phyloP scores from a whole-genome alignment of 2,329 filamentous ascomycete species.

The Venturia oleaginea region DNA sequence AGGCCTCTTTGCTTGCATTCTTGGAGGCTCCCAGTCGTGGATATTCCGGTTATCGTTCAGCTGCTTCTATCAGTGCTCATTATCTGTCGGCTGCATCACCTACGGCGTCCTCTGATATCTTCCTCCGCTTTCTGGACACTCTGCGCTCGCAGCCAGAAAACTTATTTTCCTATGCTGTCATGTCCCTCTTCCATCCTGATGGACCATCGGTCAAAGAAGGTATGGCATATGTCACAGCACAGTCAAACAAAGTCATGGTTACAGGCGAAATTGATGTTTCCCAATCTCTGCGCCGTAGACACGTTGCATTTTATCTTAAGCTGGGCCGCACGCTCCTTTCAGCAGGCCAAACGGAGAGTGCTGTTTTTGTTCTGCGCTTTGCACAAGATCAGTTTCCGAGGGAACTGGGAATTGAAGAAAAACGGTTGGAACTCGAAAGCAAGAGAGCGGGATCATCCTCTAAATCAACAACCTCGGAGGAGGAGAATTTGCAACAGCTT shows the following conservation, averaged over 20 bases:
- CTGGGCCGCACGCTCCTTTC: not conserved
- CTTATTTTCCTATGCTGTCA: not conserved
- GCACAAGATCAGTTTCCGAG: conserved; percentile 7
- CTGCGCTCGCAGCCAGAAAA: not conserved
- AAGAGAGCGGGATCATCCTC: not conserved
- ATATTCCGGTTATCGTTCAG: not conserved
- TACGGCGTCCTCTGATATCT: not conserved
- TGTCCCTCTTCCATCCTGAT: conserved; percentile 7
- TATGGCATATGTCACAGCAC: not conserved
- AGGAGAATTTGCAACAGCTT: conserved; percentile 8
- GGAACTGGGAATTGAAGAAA: conserved; percentile 6
- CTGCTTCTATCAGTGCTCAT: not conserved
- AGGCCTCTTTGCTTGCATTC: not conserved
- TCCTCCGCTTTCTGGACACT: not conserved
- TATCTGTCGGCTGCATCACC: not conserved
- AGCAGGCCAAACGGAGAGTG: not conserved
- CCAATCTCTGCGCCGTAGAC: not conserved
- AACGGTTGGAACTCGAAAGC: not conserved
- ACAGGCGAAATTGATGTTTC: not conserved
- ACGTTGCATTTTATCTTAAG: conserved; percentile 5
- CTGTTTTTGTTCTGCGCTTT: conserved; percentile 4
- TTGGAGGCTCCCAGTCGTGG: not conserved
- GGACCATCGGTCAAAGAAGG: not conserved
- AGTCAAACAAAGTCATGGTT: not conserved
- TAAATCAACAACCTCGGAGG: not conserved